These are phyloP conservation scores for Mortierella sp. DNA, from an alignment of 371 early-diverging fungal species.

Conservation along the genomic window DNA sequence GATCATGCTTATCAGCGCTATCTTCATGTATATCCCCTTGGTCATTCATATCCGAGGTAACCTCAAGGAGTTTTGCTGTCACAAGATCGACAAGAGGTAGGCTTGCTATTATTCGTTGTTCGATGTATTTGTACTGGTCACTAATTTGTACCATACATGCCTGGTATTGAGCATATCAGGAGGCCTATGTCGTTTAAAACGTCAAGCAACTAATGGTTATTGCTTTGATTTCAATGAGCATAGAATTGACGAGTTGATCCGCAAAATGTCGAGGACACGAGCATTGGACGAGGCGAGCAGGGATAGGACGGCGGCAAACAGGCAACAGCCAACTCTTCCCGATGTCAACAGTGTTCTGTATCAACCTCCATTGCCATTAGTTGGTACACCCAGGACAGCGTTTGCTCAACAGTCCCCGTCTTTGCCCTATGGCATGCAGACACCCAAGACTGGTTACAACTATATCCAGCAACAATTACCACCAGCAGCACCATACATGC, in stretches of 20 bases:
- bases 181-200: no score
- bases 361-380: background rate
- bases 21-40: slow-evolving; percentile 86
- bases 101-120: no score
- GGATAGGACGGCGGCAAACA: slow-evolving; percentile 15
- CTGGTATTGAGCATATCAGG: background rate
- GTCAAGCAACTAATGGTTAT: background rate
- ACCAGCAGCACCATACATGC: background rate
- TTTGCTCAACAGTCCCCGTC: slow-evolving; percentile 21
- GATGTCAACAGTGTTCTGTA: slow-evolving; percentile 30
- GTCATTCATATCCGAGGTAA: slow-evolving; percentile 88
- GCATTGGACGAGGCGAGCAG: slow-evolving; percentile 38
- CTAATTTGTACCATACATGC: background rate
- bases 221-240: background rate
- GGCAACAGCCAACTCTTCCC: slow-evolving; percentile 49
- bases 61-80: slow-evolving; percentile 93
- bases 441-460: slow-evolving; percentile 26
- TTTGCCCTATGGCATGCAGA: slow-evolving; percentile 12
- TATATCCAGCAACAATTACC: slow-evolving; percentile 9
- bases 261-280: slow-evolving; percentile 45
- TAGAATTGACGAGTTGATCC: slow-evolving; percentile 51
- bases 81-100: slow-evolving; percentile 91
- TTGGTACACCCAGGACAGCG: slow-evolving; percentile 18
- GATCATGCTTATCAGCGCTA: slow-evolving; percentile 71
- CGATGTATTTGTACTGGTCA: background rate